A percentile compares a stretch with the other conserved stretches of the same genome.
These are phyloP conservation scores for Viscum album DNA, from an alignment of 177 flowering plant genomes.

Conservation along the genomic window DNA sequence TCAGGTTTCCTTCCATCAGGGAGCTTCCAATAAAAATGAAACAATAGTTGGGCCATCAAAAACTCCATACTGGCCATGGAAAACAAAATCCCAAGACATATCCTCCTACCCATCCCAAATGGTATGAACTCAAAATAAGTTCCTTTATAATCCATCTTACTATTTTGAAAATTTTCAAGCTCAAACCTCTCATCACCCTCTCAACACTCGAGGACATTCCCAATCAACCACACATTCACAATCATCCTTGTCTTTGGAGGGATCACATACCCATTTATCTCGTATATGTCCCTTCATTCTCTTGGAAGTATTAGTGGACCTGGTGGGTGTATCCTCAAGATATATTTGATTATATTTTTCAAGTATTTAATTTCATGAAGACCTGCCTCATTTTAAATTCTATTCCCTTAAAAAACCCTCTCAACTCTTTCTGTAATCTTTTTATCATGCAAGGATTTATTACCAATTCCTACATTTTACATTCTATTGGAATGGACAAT, in stretches of 20 bases:
- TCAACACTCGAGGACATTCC: slow-evolving; percentile 31
- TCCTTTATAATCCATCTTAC: slow-evolving; percentile 31
- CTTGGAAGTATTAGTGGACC: slow-evolving; percentile 35
- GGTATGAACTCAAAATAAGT: slow-evolving; percentile 37
- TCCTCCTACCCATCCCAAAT: slow-evolving; percentile 46
- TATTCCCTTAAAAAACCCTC: background rate
- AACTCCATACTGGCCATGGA: too few relatives aligned
- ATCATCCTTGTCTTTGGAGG: slow-evolving; percentile 33
- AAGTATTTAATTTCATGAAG: slow-evolving; percentile 24
- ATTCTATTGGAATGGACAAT: too few relatives aligned
- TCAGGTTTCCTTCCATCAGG: too few relatives aligned
- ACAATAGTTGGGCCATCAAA: too few relatives aligned
- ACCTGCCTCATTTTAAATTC: slow-evolving; percentile 16
- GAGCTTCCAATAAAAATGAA: too few relatives aligned
- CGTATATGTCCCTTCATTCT: slow-evolving; percentile 34
- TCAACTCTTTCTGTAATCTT: too few relatives aligned
- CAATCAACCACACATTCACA: slow-evolving; percentile 38
- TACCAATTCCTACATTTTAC: too few relatives aligned
- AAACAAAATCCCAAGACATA: too few relatives aligned
- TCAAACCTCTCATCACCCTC: slow-evolving; percentile 21
- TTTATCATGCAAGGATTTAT: too few relatives aligned
- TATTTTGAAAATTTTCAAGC: too few relatives aligned
- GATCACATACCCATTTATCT: slow-evolving; percentile 24
- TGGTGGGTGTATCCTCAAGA: slow-evolving; percentile 34
- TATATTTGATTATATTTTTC: slow-evolving; percentile 29